Evolutionary conservation across 2,329 filamentous ascomycete genomes (phyloP).

Genomic region (Zymoseptoria crescenta): DNA sequence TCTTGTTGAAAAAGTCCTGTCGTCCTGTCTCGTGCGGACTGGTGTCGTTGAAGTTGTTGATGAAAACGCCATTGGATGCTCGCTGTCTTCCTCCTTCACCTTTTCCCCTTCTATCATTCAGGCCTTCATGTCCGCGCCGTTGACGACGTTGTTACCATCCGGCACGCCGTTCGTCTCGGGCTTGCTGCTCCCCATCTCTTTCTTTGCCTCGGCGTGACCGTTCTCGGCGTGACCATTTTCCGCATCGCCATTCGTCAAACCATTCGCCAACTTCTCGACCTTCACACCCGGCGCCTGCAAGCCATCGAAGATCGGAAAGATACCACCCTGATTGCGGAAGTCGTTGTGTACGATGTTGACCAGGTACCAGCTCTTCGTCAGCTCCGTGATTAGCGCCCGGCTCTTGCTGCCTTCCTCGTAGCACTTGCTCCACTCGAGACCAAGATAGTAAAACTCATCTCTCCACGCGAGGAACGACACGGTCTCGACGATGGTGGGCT

Average conservation of each 20-base stretch:
- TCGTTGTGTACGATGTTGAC: conserved; percentile 99
- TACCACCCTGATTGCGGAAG: conserved; percentile 74
- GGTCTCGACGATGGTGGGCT: conserved; percentile 97
- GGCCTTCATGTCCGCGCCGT: conserved; percentile 21
- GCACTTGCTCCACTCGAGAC: conserved; percentile 89
- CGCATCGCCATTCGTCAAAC: conserved; percentile 6
- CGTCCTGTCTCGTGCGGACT: background rate
- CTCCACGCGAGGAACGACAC: conserved; percentile 98
- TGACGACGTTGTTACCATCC: conserved; percentile 25
- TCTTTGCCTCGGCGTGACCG: conserved; percentile 8
- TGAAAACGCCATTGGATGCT: background rate
- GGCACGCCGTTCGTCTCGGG: conserved; percentile 26
- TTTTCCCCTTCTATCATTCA: background rate
- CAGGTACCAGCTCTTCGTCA: conserved; percentile 88
- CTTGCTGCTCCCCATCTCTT: conserved; percentile 1
- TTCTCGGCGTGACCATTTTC: conserved; percentile 5
- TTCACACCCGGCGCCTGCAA: conserved; percentile 62
- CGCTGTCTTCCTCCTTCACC: background rate
- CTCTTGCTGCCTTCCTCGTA: conserved; percentile 70
- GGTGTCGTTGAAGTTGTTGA: background rate
- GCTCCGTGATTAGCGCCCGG: conserved; percentile 66
- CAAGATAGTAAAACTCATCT: conserved; percentile 90
- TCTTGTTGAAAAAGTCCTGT: background rate
- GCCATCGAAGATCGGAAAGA: conserved; percentile 80
- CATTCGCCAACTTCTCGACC: conserved; percentile 4